Percentiles rank a stretch among this genome's conserved stretches.
Conservation (phyloP, 2,329 filamentous ascomycete genomes). For the Fusarium sp. region DNA sequence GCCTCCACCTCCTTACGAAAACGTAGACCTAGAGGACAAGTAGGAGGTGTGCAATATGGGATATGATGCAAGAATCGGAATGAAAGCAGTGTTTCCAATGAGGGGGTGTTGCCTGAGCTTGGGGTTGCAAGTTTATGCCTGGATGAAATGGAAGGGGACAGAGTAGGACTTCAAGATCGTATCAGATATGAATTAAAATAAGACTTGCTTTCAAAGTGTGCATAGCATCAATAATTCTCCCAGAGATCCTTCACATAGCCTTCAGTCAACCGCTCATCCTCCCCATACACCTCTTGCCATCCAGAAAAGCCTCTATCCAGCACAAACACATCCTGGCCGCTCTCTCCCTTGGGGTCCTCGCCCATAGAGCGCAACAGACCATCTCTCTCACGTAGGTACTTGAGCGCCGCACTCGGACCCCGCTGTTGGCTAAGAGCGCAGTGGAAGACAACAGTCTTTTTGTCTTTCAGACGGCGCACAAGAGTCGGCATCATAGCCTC, state of each 20-base stretch:
- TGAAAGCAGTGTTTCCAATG: too few species aligned
- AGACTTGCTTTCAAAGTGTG: too few species aligned
- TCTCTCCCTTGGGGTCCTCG: conserved; percentile 64
- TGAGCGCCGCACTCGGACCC: conserved; percentile 85
- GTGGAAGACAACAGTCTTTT: conserved; percentile 91
- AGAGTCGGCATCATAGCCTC: conserved; percentile 85
- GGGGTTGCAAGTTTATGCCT: neutral
- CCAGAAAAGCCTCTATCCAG: conserved; percentile 86
- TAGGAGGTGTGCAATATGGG: too few species aligned
- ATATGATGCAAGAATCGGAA: too few species aligned
- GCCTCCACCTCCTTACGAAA: too few species aligned
- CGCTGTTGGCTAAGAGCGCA: conserved; percentile 92
- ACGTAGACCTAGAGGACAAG: too few species aligned
- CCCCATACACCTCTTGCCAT: conserved; percentile 89
- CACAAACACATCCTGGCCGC: conserved; percentile 80
- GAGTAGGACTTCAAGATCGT: too few species aligned
- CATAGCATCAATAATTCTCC: conserved; percentile 65
- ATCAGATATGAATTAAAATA: too few species aligned
- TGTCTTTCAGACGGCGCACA: conserved; percentile 79
- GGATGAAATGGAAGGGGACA: neutral
- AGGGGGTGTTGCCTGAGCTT: too few species aligned
- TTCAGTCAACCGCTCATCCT: conserved; percentile 84
- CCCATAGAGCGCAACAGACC: conserved; percentile 54
- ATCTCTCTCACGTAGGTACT: conserved; percentile 80
- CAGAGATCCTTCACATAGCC: conserved; percentile 88